Percentiles rank a stretch among this genome's conserved stretches.
These are phyloP conservation scores for Hypoxylon rickii DNA, from an alignment of 495 filamentous ascomycete species.

Conservation along the genomic window DNA sequence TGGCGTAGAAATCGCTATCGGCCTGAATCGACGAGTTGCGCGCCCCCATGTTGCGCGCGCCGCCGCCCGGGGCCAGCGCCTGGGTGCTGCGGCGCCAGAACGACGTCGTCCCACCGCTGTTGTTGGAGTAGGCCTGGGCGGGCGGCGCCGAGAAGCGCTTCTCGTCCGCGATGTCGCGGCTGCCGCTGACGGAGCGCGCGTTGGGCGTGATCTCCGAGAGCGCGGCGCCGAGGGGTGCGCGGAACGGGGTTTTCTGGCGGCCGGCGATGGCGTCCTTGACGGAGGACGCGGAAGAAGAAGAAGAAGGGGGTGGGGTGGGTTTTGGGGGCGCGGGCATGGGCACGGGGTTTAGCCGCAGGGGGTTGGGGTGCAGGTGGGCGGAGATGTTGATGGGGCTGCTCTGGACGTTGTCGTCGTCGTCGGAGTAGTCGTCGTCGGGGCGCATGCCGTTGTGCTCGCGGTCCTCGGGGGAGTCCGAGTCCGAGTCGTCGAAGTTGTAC, in stretches of 20 bases:
- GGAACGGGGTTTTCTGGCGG: slow-evolving; percentile 39
- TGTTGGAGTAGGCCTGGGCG: no score
- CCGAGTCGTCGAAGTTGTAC: slow-evolving; percentile 52
- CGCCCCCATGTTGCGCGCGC: slow-evolving; percentile 30
- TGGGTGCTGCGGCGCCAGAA: slow-evolving; percentile 33
- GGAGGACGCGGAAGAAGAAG: slow-evolving; percentile 2
- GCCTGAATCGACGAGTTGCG: slow-evolving; percentile 53
- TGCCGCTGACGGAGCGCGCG: slow-evolving; percentile 41
- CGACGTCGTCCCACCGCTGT: slow-evolving; percentile 6
- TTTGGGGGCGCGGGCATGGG: not conserved
- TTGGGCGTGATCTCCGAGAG: slow-evolving; percentile 51
- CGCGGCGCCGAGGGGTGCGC: slow-evolving; percentile 24
- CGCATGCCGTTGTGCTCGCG: slow-evolving; percentile 41
- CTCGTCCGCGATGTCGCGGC: slow-evolving; percentile 41
- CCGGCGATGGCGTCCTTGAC: slow-evolving; percentile 9
- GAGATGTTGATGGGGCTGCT: slow-evolving; percentile 31
- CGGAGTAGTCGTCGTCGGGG: slow-evolving; percentile 23
- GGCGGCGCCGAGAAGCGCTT: slow-evolving; percentile 8
- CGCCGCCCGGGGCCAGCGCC: slow-evolving; percentile 21
- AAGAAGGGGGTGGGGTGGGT: not conserved
- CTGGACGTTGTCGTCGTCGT: slow-evolving; percentile 28
- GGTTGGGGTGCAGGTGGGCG: slow-evolving; percentile 47
- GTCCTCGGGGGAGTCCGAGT: slow-evolving; percentile 35
- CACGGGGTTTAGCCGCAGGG: slow-evolving; percentile 49
- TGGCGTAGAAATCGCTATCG: slow-evolving; percentile 56